Evolutionary conservation across 805 yeast species (phyloP).

Genomic region (Tetrapisispora iriomotensis): DNA sequence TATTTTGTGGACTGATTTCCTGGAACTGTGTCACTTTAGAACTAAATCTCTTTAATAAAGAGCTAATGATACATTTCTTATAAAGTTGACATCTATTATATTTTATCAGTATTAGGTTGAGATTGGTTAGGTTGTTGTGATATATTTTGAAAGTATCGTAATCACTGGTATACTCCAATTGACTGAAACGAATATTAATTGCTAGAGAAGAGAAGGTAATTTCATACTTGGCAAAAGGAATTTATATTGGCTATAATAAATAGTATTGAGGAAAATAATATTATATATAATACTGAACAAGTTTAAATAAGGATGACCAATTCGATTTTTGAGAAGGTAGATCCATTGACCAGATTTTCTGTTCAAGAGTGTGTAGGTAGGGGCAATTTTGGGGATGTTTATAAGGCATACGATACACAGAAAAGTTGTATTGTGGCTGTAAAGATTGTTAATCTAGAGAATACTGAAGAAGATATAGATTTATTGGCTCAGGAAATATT

Average conservation of each 20-base stretch:
- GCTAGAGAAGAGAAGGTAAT: too few relatives aligned
- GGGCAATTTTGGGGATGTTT: constrained; percentile 86
- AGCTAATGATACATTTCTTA: too few relatives aligned
- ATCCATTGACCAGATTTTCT: constrained; percentile 26
- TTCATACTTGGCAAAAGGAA: too few relatives aligned
- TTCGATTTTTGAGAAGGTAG: neutral
- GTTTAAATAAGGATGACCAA: neutral
- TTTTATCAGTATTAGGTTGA: too few relatives aligned
- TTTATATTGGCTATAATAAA: neutral
- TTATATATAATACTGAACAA: too few relatives aligned
- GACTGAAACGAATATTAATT: too few relatives aligned
- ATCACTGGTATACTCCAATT: too few relatives aligned
- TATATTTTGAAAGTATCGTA: too few relatives aligned
- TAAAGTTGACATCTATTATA: too few relatives aligned
- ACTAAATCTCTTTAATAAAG: neutral
- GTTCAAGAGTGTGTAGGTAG: constrained; percentile 57
- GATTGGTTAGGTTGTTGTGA: neutral
- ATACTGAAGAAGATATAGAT: constrained; percentile 63
- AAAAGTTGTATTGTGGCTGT: constrained; percentile 56
- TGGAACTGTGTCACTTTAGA: neutral
- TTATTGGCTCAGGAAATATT: constrained; percentile 68
- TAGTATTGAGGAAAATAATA: too few relatives aligned
- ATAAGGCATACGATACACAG: constrained; percentile 40
- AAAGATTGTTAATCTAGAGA: constrained; percentile 78
- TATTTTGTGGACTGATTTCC: neutral